Percentiles rank a stretch among this genome's conserved stretches.
phyloP scores from a whole-genome alignment of 1,284 basidiomycete genomes.

The Moniliophthora roreri region DNA sequence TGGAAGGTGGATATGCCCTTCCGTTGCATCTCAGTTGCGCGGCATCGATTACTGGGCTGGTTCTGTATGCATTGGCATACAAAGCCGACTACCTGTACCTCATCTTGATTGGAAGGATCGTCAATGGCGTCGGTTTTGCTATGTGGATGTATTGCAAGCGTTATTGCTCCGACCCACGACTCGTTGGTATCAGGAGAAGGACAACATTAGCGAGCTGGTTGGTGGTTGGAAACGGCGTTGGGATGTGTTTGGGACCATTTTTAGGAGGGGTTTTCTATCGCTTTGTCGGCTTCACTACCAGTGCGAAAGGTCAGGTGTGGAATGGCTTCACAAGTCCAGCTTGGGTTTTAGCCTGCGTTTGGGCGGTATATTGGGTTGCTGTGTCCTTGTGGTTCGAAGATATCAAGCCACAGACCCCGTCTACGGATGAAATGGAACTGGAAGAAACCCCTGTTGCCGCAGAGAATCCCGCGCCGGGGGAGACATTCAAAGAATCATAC shows the following conservation, averaged over 20 bases:
- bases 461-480: not conserved
- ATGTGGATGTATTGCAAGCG: slow-evolving; percentile 53
- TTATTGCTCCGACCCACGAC: slow-evolving; percentile 63
- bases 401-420: slow-evolving; percentile 27
- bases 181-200: slow-evolving; percentile 63
- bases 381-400: slow-evolving; percentile 52
- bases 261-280: slow-evolving; percentile 62
- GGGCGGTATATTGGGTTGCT: slow-evolving; percentile 51
- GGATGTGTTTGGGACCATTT: slow-evolving; percentile 68
- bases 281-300: slow-evolving; percentile 45
- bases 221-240: slow-evolving; percentile 62
- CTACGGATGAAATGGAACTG: too few relatives aligned
- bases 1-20: slow-evolving; percentile 51
- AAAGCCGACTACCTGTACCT: slow-evolving; percentile 41
- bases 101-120: slow-evolving; percentile 47
- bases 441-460: not conserved
- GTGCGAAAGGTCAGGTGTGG: slow-evolving; percentile 33
- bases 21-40: slow-evolving; percentile 43
- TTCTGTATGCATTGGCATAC: slow-evolving; percentile 43
- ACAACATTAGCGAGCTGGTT: slow-evolving; percentile 66
- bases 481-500: not conserved
- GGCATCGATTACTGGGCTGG: slow-evolving; percentile 35
- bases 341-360: slow-evolving; percentile 62
- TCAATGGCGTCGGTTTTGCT: slow-evolving; percentile 48
- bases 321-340: slow-evolving; percentile 68